Conservation (phyloP, 2,329 filamentous ascomycete genomes). For the Podosphaera leucotricha region DNA sequence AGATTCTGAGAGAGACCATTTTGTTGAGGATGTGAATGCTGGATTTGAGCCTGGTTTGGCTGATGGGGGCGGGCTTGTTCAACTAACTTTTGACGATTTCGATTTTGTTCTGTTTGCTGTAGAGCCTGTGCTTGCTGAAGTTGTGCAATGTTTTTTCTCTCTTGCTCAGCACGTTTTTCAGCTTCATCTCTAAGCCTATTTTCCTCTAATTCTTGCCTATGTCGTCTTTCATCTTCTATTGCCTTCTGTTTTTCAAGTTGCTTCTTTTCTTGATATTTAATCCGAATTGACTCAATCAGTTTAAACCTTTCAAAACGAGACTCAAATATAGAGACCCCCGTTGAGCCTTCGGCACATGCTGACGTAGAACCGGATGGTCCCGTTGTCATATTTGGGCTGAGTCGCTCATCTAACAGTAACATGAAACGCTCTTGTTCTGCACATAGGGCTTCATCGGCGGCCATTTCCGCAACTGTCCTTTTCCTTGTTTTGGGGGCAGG, state of each 20-base stretch:
- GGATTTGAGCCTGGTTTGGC: slow-evolving; percentile 14
- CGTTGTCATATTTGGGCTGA: slow-evolving; percentile 34
- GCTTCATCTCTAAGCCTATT: slow-evolving; percentile 18
- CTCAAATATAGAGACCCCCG: slow-evolving; percentile 52
- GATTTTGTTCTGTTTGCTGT: slow-evolving; percentile 17
- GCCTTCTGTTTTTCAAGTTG: slow-evolving; percentile 52
- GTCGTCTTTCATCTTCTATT: slow-evolving; percentile 23
- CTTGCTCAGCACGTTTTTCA: slow-evolving; percentile 15
- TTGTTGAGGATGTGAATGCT: slow-evolving; percentile 22
- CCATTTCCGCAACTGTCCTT: slow-evolving; percentile 81
- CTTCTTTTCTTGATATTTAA: slow-evolving; percentile 52
- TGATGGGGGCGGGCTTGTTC: slow-evolving; percentile 12
- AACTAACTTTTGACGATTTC: neutral
- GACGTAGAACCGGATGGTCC: slow-evolving; percentile 31
- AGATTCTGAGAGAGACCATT: slow-evolving; percentile 20
- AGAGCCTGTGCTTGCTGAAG: slow-evolving; percentile 17
- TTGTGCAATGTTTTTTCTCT: slow-evolving; percentile 9
- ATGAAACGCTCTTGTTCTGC: slow-evolving; percentile 80
- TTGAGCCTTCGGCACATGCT: slow-evolving; percentile 49
- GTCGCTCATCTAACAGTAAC: slow-evolving; percentile 72
- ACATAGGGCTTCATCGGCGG: slow-evolving; percentile 76
- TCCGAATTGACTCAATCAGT: slow-evolving; percentile 63
- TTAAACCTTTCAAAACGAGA: slow-evolving; percentile 81
- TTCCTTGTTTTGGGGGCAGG: slow-evolving; percentile 78
- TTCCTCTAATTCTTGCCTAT: slow-evolving; percentile 23